Evolutionary conservation across 2,329 filamentous ascomycete genomes (phyloP), one percentile per base, ranked within the genome.

Genomic region (Leptodontidium sp.): DNA sequence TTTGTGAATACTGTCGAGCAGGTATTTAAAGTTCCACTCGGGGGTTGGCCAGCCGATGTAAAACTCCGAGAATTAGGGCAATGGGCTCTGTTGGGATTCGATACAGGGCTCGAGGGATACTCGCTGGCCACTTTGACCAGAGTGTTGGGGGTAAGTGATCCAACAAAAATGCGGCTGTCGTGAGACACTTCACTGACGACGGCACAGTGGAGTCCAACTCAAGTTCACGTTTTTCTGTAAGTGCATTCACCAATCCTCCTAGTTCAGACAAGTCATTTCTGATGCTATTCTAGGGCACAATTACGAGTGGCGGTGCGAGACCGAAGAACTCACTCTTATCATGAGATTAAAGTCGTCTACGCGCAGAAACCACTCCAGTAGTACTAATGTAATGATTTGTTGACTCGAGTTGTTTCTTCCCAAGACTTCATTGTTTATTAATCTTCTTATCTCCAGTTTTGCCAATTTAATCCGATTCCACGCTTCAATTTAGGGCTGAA

Each of bases 21-120:
- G 9, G 71, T 71, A 9, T 72, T 74, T 57, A 75, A 76, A 64
- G 68, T 74, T 29, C 80, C 80, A 11, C 62, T 79, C 2, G 77
- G 78, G 7, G 72, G 74, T 3, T 81, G 80, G 80, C 68, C 77
- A 1, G 68, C 66, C 38, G 78, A 80, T 69, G 68, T 70, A 1
- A 72, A 72, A 15, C 61, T 78, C 21, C 74, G 74, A 52, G 77
- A 76, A n/a, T n/a, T 76, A 12, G 75, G 75, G 15, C 53, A 61
- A 35, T 77, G 71, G 74, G 71, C 69, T 17, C 40, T 73, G 14
- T 50, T 75, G 29, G 71, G 67, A 21, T 76, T 75, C 38, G 69
- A 73, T 53, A 70, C 68, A 21, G 75, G 75, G 15, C 65, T 77
- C 14, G 75, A 76, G 45, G 75, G 75, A 0, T 76, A 71, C 66